Percentiles rank a stretch among this genome's conserved stretches.
Conservation (phyloP, 1,139 yeast genomes). For the Protomyces inouyei region DNA sequence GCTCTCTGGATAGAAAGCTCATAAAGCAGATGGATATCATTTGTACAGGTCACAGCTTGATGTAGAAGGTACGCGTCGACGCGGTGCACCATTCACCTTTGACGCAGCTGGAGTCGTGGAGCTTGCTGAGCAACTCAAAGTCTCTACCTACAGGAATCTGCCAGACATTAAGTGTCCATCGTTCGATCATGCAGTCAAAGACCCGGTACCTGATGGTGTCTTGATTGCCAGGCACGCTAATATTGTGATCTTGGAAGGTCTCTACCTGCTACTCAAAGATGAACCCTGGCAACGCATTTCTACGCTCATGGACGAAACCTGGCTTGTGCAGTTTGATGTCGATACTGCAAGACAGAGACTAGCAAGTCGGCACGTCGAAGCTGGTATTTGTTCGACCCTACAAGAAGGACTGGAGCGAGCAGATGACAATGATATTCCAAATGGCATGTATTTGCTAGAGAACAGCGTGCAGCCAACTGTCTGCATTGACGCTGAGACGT, state of each 20-base stretch:
- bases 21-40: conserved; percentile 81
- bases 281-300: conserved; percentile 41
- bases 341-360: conserved; percentile 53
- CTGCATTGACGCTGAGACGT: background rate
- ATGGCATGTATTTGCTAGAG: conserved; percentile 46
- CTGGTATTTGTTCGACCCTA: conserved; percentile 58
- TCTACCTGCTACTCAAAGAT: conserved; percentile 41
- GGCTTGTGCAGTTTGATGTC: conserved; percentile 46
- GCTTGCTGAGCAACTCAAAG: conserved; percentile 37
- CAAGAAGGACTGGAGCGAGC: conserved; percentile 62
- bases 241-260: conserved; percentile 58
- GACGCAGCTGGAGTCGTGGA: conserved; percentile 52
- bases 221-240: conserved; percentile 44
- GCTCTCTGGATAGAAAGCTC: background rate
- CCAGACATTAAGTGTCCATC: conserved; percentile 54
- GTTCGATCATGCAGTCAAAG: conserved; percentile 62
- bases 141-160: conserved; percentile 18
- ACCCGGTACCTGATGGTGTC: conserved; percentile 56
- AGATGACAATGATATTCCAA: conserved; percentile 61
- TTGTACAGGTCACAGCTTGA: conserved; percentile 54
- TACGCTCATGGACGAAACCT: conserved; percentile 38
- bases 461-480: conserved; percentile 5
- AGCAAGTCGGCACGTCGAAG: conserved; percentile 57
- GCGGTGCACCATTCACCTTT: conserved; percentile 87
- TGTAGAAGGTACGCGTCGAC: conserved; percentile 52